Evolutionary conservation across 345 rosid genomes (phyloP), one percentile per base, ranked within the genome.

Genomic region (Crucihimalaya himalaica): DNA sequence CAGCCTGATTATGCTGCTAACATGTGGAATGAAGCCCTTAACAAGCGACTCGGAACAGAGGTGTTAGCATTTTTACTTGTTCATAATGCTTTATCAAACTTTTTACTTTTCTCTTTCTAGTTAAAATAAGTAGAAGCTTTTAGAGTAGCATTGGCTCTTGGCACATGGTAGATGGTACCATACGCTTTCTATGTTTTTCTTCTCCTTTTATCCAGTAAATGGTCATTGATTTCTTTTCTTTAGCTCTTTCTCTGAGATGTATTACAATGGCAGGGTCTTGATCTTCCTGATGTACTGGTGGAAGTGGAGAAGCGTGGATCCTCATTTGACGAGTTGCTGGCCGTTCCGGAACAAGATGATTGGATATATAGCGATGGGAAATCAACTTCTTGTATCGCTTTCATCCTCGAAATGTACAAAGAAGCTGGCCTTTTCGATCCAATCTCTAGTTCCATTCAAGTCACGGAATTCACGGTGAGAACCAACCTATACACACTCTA

Each of bases 271-370:
- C 88, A 96, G 99, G 93, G 74, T 61, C 91, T 96, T 75, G 85
- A 84, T 81, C 91, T 96, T 71, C 84, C 97, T 18, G 94, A 83
- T 43, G 80, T 96, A 77, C 65, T 96, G 34, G 97, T 90, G 37
- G 99, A 96, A 86, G 73, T 68, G 7, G 98, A 89, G 81, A 92
- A 72, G 82, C 95, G 90, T 53, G 98, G 98, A 7, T 86, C 87
- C 34, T 86, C 98, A 35, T 96, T 96, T 72, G 97, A 85, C 58
- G 84, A 90, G 82, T 65, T 96, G 80, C 84, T 92, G 73, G 79
- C 96, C n/a, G 74, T 96, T 79, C 97, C 99, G n/a, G 99, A 96
- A 80, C 88, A 86, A 73, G 99, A 96, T 78, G 87, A 90, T 69
- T 96, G 99, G 99, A 12, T 85, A 59, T 92, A 96, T 61, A 82